Percentiles rank a stretch among this genome's conserved stretches.
phyloP scores from a whole-genome alignment of 169 alveolate genomes.

The Perkinsus chesapeaki region DNA sequence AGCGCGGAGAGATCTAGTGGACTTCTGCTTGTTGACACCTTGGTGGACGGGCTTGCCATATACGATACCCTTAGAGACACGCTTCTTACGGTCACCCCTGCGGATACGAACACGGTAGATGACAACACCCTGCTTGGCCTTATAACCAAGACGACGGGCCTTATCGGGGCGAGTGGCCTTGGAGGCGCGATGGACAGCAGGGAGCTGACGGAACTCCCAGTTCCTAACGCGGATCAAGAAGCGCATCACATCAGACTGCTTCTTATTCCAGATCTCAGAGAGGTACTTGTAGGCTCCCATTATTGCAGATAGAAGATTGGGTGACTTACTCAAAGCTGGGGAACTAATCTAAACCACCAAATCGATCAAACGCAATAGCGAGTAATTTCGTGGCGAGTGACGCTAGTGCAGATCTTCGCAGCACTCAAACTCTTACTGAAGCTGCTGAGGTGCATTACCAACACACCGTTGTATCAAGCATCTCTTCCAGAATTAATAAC shows the following conservation, averaged over 20 bases:
- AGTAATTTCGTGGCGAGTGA: constrained; percentile 1
- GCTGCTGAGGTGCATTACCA: too few species aligned
- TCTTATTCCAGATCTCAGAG: constrained; percentile 98
- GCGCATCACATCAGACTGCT: constrained; percentile 97
- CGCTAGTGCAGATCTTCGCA: not conserved
- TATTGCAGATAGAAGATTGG: constrained; percentile 15
- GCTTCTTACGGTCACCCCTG: constrained; percentile 98
- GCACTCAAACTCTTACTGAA: too few species aligned
- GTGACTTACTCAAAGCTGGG: not conserved
- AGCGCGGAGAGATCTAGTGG: constrained; percentile 88
- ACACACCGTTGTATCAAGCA: too few species aligned
- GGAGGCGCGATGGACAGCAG: constrained; percentile 93
- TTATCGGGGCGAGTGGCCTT: constrained; percentile 93
- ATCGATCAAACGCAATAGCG: constrained; percentile 1
- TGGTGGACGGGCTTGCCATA: constrained; percentile 99
- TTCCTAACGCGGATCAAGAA: constrained; percentile 94
- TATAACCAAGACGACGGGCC: constrained; percentile 96
- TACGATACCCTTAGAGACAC: constrained; percentile 94
- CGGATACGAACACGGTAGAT: constrained; percentile 97
- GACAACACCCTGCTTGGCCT: constrained; percentile 98
- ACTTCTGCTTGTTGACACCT: constrained; percentile 91
- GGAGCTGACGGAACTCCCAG: constrained; percentile 98
- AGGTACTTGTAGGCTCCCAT: constrained; percentile 93
- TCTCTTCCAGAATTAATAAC: too few species aligned
- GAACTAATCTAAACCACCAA: not conserved